Evolutionary conservation across 2,329 filamentous ascomycete genomes (phyloP), one percentile per base, ranked within the genome.

Genomic region (Colletotrichum tanaceti): DNA sequence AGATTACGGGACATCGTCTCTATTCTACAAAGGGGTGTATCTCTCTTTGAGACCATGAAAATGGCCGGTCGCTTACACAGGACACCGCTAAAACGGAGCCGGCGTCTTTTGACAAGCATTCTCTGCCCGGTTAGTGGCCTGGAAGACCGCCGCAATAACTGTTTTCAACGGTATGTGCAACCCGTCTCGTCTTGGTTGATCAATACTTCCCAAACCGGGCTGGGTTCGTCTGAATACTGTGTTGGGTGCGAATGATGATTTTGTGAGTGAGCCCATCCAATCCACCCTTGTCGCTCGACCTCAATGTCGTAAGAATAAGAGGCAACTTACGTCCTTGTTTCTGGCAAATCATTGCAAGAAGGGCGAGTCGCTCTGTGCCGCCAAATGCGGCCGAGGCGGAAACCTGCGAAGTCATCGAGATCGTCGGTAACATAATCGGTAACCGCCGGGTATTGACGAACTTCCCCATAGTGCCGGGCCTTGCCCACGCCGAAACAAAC

Each of bases 381-480:
- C 72, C 73, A 1, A 68, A 32, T 0, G 65, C 74, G 1, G 47
- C 79, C 35, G 74, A 78, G 65, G 72, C 80, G 9, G 72, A 73
- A 1, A 75, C 77, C 35, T 78, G 76, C 1, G 70, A 65, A 0
- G 65, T 72, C 4, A 50, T 79, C 0, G 70, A 75, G 9, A 70
- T 73, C 10, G 73, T 73, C 9, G 77, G 79, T 47, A 61, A 71
- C 28, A 74, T 81, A 32, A 73, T 81, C 44, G 78, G 78, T 74
- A 55, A 79, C 76, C 66, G 79, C 77, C 0, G 79, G 79, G 16
- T 80, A 81, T 70, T 63, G 72, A 49, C 73, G 41, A 76, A 78
- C 61, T 79, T 77, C 66, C 60, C 63, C 32, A 55, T 77, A 4
- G 54, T 79, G 11, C 71, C 71, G 28, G 76, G 77, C 32, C 64